Percentiles rank a stretch among this genome's conserved stretches.
Evolutionary conservation across 441 rosid species (phyloP).

Genomic region (Erodium chrysanthum): DNA sequence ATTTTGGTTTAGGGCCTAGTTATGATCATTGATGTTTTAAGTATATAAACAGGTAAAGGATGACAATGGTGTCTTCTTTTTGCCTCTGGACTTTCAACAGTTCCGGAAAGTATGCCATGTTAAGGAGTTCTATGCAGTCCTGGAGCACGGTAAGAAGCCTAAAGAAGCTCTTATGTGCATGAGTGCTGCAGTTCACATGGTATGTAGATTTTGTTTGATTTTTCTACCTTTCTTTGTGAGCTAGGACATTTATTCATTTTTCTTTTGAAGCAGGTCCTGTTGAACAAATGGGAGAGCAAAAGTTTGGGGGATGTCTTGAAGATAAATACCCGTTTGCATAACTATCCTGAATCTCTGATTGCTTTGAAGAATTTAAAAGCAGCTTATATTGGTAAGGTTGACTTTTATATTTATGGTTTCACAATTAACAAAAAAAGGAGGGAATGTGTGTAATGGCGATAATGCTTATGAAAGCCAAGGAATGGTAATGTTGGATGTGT

Average conservation of each 20-base stretch:
- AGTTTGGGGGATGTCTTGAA: constrained; percentile 40
- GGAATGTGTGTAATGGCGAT: not conserved
- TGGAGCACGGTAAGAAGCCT: constrained; percentile 52
- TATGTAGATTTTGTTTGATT: constrained; percentile 12
- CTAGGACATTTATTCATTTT: constrained; percentile 5
- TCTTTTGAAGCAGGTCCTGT: constrained; percentile 37
- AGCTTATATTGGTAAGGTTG: constrained; percentile 71
- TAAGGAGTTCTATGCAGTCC: constrained; percentile 41
- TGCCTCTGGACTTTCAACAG: constrained; percentile 64
- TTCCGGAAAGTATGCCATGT: constrained; percentile 48
- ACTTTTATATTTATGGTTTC: constrained; percentile 3
- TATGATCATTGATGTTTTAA: not conserved
- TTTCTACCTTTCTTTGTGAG: constrained; percentile 12
- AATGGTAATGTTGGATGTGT: constrained; percentile 10
- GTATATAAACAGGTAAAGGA: constrained; percentile 48
- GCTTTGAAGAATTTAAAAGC: constrained; percentile 85
- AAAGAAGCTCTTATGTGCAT: constrained; percentile 66
- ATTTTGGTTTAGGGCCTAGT: not conserved
- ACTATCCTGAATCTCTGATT: constrained; percentile 69
- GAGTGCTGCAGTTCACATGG: constrained; percentile 86
- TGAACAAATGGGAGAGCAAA: constrained; percentile 30
- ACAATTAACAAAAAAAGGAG: not conserved
- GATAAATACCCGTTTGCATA: constrained; percentile 67
- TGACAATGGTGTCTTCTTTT: constrained; percentile 40
- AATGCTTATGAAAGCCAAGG: not conserved